Evolutionary conservation across 768 basidiomycete genomes (phyloP).

Genomic region (Rickenella mellea): DNA sequence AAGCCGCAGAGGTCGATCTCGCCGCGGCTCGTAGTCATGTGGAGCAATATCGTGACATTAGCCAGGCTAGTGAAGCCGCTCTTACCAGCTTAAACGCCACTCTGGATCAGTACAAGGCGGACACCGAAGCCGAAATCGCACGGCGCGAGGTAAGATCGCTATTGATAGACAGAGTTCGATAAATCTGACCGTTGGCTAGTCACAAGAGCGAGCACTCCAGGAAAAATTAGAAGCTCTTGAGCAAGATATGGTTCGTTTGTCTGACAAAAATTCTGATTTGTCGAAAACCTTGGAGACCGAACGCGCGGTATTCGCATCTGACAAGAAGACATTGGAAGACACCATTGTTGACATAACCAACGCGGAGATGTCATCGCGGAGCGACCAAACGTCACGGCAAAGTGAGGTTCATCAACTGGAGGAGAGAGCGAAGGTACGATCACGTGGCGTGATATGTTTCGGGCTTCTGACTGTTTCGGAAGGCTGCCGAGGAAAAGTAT

Average conservation of each 20-base stretch:
- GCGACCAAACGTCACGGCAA: constrained; percentile 52
- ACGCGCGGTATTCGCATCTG: constrained; percentile 59
- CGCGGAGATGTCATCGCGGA: constrained; percentile 60
- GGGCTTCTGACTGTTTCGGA: constrained; percentile 2
- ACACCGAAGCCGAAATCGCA: constrained; percentile 60
- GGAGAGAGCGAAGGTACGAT: constrained; percentile 54
- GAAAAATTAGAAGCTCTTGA: constrained; percentile 48
- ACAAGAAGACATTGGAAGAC: constrained; percentile 77
- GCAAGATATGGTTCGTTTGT: constrained; percentile 41
- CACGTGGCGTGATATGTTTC: neutral
- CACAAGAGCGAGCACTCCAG: constrained; percentile 53
- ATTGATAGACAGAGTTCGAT: neutral
- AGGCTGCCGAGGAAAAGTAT: constrained; percentile 77
- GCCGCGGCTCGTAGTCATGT: constrained; percentile 61
- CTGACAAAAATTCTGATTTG: constrained; percentile 42
- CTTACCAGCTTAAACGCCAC: constrained; percentile 59
- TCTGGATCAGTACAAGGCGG: constrained; percentile 71
- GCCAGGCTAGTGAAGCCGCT: constrained; percentile 72
- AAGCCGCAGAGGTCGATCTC: constrained; percentile 71
- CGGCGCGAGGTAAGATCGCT: constrained; percentile 52
- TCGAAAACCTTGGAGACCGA: constrained; percentile 62
- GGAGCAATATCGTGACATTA: constrained; percentile 81
- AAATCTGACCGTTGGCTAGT: constrained; percentile 27
- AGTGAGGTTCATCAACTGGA: constrained; percentile 58
- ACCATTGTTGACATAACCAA: constrained; percentile 74